phyloP scores from a whole-genome alignment of 176 grass and related monocot genomes.

The Zoysia pacifica region DNA sequence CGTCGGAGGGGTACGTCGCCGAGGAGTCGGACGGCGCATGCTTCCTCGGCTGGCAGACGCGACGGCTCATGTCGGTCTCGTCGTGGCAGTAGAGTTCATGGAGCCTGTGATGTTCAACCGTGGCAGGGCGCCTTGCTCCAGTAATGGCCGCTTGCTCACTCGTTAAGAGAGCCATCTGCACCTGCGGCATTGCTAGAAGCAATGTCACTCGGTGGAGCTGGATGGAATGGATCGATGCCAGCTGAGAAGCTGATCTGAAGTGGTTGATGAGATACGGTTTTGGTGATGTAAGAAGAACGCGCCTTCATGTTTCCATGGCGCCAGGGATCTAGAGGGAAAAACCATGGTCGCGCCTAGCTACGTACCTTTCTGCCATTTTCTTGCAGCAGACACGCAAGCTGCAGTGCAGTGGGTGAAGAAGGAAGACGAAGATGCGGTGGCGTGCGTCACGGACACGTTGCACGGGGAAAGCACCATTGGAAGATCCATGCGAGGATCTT shows the following conservation, averaged over 20 bases:
- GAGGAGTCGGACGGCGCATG: conserved; percentile 62
- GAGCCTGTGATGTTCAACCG: not conserved
- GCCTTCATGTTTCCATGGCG: conserved; percentile 14
- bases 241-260: conserved; percentile 3
- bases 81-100: conserved; percentile 68
- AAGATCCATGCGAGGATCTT: conserved; percentile 40
- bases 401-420: not conserved
- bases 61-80: conserved; percentile 89
- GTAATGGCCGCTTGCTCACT: not conserved
- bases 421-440: conserved; percentile 17
- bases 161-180: not conserved
- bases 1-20: conserved; percentile 76
- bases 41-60: conserved; percentile 77
- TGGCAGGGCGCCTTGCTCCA: not conserved
- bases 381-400: not conserved
- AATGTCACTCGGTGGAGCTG: not conserved
- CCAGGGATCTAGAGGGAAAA: not conserved
- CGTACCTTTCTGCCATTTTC: not conserved
- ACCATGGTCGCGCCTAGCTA: not conserved
- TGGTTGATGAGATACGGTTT: not conserved
- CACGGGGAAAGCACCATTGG: conserved; percentile 42
- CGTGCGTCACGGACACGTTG: conserved; percentile 34
- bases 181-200: conserved; percentile 5
- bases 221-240: not conserved
- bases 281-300: not conserved